Base-by-base conservation (phyloP, 129 eudicot genomes). In the Saposhnikovia divaricata region DNA sequence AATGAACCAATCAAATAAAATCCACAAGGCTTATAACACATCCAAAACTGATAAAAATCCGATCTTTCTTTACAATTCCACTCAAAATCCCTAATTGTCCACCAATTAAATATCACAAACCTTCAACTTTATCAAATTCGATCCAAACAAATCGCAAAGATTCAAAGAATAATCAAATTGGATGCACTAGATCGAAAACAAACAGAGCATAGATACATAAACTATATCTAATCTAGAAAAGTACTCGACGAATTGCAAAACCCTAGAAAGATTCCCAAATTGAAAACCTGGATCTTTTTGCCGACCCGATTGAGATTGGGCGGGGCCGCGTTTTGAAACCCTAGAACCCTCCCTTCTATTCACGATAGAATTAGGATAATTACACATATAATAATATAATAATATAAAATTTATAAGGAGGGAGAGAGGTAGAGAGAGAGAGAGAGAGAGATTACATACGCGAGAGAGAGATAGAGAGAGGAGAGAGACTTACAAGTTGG, bases 311-410 rank as follows among this genome's bases (percentile, higher is more conserved):
- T 19, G 31, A n/a, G 50, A 72, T 51, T 71, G 77, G 75, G 79
- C 31, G 79, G 72, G 78, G 51, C 28, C 51, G 69, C 69, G 83
- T 69, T 53, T 70, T 38, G 82, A 84, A 87, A 87, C 89, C 89
- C 89, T 84, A 84, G 85, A 84, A 77, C 87, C 87, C 85, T 46
- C 78, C 43, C 42, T 76, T 51, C 68, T 75, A 61, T 68, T 70
- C 77, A 47, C 75, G 40, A 77, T 73, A 68, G 81, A 72, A 83
- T 69, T 70, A 48, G 82, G 75, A 75, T 48, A 80, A 74, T 71
- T 46, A 74, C 59, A 68, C 21, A 34, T n/a, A 18, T 21, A 42
- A 21, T 9, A 25, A 21, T n/a, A 61, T n/a, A 1, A 8, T 34
- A 68, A 4, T 31, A 68, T 4, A 31, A 51, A 12, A 25, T 28